phyloP scores from a whole-genome alignment of 805 yeast genomes.

The Yamadazyma phyllophila region DNA sequence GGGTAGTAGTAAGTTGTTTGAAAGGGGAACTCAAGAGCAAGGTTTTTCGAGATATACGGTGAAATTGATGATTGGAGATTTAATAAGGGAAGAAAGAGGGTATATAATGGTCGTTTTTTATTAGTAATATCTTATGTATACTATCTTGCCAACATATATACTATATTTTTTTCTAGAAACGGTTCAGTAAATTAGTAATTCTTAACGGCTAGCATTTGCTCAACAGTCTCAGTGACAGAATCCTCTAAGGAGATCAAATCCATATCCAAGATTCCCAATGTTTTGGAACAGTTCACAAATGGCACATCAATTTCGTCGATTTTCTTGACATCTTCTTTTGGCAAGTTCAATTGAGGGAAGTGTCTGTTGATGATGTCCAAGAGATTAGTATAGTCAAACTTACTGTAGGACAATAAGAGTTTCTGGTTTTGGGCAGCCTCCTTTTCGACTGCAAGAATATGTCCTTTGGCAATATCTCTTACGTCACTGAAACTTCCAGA shows the following conservation, averaged over 20 bases:
- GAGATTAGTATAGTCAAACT: conserved; percentile 11
- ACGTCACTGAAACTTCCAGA: conserved; percentile 46
- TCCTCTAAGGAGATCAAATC: conserved; percentile 5
- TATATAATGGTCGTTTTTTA: too few species aligned
- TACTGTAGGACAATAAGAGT: conserved; percentile 18
- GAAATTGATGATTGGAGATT: too few species aligned
- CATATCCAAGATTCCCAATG: not conserved
- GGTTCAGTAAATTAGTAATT: conserved; percentile 1
- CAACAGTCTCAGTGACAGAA: conserved; percentile 1
- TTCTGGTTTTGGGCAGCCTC: conserved; percentile 32
- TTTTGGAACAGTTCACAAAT: conserved; percentile 1
- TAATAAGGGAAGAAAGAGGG: too few species aligned
- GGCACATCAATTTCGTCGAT: not conserved
- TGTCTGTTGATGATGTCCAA: conserved; percentile 20
- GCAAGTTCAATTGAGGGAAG: conserved; percentile 20
- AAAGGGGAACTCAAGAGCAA: too few species aligned
- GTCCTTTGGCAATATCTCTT: conserved; percentile 63
- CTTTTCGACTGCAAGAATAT: conserved; percentile 46
- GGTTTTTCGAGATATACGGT: too few species aligned
- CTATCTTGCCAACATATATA: too few species aligned
- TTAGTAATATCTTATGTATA: too few species aligned
- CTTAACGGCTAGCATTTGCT: conserved; percentile 1
- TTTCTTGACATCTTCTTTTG: not conserved
- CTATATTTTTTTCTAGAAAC: too few species aligned
- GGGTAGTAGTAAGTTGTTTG: too few species aligned